Conservation (phyloP, 257 asterid genomes). For the Solanum appendiculatum region DNA sequence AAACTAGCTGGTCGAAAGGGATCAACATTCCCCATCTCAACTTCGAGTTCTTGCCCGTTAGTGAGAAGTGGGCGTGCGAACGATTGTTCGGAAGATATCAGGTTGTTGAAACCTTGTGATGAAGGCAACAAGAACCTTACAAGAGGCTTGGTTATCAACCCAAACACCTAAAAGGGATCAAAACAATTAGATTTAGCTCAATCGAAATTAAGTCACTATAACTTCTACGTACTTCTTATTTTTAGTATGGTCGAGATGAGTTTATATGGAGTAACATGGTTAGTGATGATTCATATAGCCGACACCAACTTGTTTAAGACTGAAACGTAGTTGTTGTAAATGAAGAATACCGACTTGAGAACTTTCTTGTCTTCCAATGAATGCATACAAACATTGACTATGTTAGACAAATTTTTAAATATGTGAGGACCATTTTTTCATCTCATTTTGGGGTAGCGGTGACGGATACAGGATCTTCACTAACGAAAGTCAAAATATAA, state of each 20-base stretch:
- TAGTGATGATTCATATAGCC: neutral
- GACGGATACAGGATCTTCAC: neutral
- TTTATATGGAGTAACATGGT: neutral
- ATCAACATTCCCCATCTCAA: neutral
- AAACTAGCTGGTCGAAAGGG: slow-evolving; percentile 19
- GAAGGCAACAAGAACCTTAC: slow-evolving; percentile 36
- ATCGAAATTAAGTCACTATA: neutral
- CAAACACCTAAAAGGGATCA: slow-evolving; percentile 36
- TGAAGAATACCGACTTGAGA: neutral
- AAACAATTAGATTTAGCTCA: neutral
- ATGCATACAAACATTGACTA: neutral
- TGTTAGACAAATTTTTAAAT: too few species aligned
- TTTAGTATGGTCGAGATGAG: neutral
- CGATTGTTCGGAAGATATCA: slow-evolving; percentile 13
- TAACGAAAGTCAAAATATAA: neutral
- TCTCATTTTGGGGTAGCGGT: neutral
- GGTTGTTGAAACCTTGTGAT: neutral
- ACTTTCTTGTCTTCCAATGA: neutral
- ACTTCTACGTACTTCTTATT: neutral
- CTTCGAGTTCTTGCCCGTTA: slow-evolving; percentile 10
- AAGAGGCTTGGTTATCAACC: slow-evolving; percentile 57
- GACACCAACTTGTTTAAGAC: neutral
- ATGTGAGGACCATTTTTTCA: neutral
- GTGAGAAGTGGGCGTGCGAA: slow-evolving; percentile 26
- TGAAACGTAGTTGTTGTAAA: neutral